Evolutionary conservation across 2,329 filamentous ascomycete genomes (phyloP).

Genomic region (Cercospora sp.): DNA sequence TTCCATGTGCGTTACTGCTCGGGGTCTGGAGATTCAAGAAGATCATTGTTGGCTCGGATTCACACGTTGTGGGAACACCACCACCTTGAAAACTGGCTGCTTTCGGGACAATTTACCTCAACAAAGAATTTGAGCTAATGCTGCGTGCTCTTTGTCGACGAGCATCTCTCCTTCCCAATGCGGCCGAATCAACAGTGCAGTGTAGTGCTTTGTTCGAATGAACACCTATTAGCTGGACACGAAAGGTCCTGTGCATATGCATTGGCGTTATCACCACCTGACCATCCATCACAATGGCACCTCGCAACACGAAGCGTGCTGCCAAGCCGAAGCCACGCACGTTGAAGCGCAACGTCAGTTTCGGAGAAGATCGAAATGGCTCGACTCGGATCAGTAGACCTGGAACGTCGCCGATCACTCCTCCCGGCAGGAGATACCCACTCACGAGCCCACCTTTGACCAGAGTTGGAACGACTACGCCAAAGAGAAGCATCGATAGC

Average conservation of each 20-base stretch:
- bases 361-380: conserved; percentile 10
- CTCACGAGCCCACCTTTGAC: conserved; percentile 1
- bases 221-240: background rate
- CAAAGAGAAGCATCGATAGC: background rate
- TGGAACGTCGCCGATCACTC: conserved; percentile 9
- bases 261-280: background rate
- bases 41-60: conserved; percentile 8
- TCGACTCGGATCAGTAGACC: conserved; percentile 3
- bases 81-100: background rate
- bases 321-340: background rate
- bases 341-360: conserved; percentile 8
- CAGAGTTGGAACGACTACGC: background rate
- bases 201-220: background rate
- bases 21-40: conserved; percentile 38
- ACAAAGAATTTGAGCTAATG: background rate
- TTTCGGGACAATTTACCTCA: background rate
- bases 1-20: conserved; percentile 49
- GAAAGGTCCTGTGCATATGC: background rate
- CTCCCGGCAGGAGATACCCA: conserved; percentile 3
- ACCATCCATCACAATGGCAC: background rate
- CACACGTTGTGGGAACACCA: background rate
- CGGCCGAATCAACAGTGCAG: background rate
- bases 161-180: background rate
- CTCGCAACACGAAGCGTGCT: background rate
- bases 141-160: background rate